Evolutionary conservation across 352 stramenopile genomes (phyloP), one percentile per base, ranked within the genome.

Genomic region (Pythium oligandrum): DNA sequence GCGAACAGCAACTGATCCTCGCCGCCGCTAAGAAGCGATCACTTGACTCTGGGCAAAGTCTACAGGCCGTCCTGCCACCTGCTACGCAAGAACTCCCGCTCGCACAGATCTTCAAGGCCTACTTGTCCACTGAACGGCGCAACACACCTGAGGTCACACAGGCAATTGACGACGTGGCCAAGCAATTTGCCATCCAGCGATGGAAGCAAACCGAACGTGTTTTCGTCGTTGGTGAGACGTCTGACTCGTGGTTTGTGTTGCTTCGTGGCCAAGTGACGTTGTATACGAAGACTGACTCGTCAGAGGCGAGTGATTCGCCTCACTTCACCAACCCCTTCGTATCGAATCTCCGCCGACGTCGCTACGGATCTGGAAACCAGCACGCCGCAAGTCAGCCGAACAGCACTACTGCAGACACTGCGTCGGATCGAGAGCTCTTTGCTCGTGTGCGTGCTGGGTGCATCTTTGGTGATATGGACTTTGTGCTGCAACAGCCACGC

Each of bases 401-500:
- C 17, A 26, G 17, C 17, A 26, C 17, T 26, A 26, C 45, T 31
- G 12, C 26, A 40, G 48, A 17, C 32, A 50, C 58, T 45, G 48
- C 59, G 2, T 61, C 44, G 11, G 48, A 48, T 32, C 72, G 60
- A 33, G 72, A 80, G 26, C 48, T 86, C 1, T 64, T 87, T 4
- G 68, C 73, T 1, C 74, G 69, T n/a, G 73, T 84, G 0, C 65
- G 71, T 10, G 63, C 74, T 32, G 75, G 74, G 4, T 83, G 73
- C 40, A 78, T 88, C 45, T 84, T 86, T 45, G 77, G 77, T 9
- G 77, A 88, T 42, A 75, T 88, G 70, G 77, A 84, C 53, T 88
- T 79, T 46, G 66, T 83, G 55, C 59, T 88, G 47, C 50, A 57
- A 32, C 74, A 86, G 52, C 43, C 57, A 40, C 67, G 73, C n/a